Evolutionary conservation across 2,329 filamentous ascomycete species (phyloP), one percentile per base, ranked within the genome.

Genomic region (Penicillium sp.): DNA sequence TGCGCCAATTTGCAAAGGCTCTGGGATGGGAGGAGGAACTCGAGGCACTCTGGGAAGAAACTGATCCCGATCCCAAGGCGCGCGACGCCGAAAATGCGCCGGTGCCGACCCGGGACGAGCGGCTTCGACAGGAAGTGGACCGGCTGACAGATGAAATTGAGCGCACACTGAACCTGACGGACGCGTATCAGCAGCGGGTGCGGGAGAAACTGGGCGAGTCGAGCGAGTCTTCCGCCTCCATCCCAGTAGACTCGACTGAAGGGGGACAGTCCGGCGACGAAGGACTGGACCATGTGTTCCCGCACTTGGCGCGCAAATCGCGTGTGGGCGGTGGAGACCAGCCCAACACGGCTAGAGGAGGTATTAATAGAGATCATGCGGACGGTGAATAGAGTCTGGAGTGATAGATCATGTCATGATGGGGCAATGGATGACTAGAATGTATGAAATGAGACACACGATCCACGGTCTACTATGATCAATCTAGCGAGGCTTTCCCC

Each of bases 21-120:
- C 83, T 96, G 46, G 94, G 93, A 0, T 99, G 95, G 95, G 77
- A 85, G 8, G 87, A 92, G 1, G 94, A 98, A 72, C 81, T 99
- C 16, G 92, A 97, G 73, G 76, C 73, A 3, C 69, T 91, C 55
- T 98, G 93, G 93, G 82, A 86, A 25, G 77, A 79, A 49, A 84
- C 89, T 0, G 89, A 90, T 7, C 86, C 90, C 4, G 80, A 87
- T 26, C 79, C 84, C 63, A 82, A 87, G 69, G 83, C 84, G 5
- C 25, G 80, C 79, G 67, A 82, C 66, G 70, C 68, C 52, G 68
- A 73, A 57, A 70, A 73, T 59, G 69, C 73, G 22, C 73, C 78
- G 56, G 65, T 73, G 55, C 80, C 76, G 69, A 81, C 76, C 8
- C 81, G 80, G 48, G 86, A 89, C 64, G 85, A 89, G 71, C 69